Conservation (phyloP, 257 asterid genomes). For the Anisodus acutangulus region DNA sequence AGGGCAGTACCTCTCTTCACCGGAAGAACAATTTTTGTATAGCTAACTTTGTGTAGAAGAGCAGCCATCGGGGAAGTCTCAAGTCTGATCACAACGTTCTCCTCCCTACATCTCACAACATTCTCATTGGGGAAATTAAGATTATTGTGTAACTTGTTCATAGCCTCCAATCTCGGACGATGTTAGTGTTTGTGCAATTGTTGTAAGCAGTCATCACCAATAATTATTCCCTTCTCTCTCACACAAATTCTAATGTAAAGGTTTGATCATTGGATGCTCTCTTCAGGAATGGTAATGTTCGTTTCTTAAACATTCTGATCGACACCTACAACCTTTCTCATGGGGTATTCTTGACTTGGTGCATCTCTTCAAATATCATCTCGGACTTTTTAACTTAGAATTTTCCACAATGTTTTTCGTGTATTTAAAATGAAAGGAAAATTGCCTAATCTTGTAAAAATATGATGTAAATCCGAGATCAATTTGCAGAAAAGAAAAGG, state of each 20-base stretch:
- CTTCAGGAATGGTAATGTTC: constrained; percentile 9
- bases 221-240: constrained; percentile 34
- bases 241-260: constrained; percentile 32
- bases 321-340: neutral
- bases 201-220: constrained; percentile 35
- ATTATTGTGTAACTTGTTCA: constrained; percentile 42
- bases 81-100: neutral
- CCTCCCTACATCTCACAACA: constrained; percentile 36
- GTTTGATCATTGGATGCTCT: constrained; percentile 3
- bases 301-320: neutral
- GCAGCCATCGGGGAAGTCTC: constrained; percentile 29
- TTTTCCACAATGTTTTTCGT: no score
- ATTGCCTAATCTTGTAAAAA: no score
- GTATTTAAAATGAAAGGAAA: no score
- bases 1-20: constrained; percentile 28
- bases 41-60: constrained; percentile 33
- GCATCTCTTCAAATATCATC: neutral
- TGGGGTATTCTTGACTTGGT: neutral
- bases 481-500: no score
- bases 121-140: neutral
- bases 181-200: constrained; percentile 34
- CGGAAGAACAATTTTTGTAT: constrained; percentile 35
- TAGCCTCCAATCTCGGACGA: constrained; percentile 37
- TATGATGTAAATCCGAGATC: no score
- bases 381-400: no score